Percentiles rank a stretch among this genome's conserved stretches.
phyloP scores from a whole-genome alignment of 169 alveolate genomes.

The Plasmodium inui region DNA sequence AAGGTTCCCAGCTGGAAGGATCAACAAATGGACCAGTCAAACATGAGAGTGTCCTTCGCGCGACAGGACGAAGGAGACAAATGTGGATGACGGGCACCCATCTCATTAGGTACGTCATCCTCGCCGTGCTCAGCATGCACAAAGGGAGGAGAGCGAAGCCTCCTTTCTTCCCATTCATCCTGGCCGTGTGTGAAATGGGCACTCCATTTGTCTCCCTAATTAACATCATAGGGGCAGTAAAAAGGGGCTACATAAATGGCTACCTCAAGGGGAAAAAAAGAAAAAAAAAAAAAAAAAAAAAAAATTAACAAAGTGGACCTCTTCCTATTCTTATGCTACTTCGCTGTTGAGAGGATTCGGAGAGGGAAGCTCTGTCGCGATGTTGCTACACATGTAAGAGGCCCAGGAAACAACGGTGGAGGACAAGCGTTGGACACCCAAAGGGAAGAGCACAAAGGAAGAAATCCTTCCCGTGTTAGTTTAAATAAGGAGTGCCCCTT shows the following conservation, averaged over 20 bases:
- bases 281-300: background rate
- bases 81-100: background rate
- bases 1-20: background rate
- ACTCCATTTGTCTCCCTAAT: slow-evolving; percentile 28
- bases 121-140: background rate
- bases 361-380: background rate
- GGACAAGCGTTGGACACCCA: background rate
- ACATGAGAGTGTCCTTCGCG: background rate
- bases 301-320: slow-evolving; percentile 19
- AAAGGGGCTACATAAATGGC: slow-evolving; percentile 1
- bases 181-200: slow-evolving; percentile 37
- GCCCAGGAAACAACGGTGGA: background rate
- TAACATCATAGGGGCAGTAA: slow-evolving; percentile 11
- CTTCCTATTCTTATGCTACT: slow-evolving; percentile 14
- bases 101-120: background rate
- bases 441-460: background rate
- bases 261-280: slow-evolving; percentile 1
- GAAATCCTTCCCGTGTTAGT: background rate
- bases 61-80: background rate
- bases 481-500: background rate
- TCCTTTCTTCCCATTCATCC: slow-evolving; percentile 5
- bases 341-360: background rate
- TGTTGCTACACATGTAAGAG: no score
- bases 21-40: background rate
- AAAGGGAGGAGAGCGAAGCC: background rate